Percentiles rank a stretch among this genome's conserved stretches.
phyloP scores from a whole-genome alignment of 2,329 filamentous ascomycete species.

The Boeremia exigua region DNA sequence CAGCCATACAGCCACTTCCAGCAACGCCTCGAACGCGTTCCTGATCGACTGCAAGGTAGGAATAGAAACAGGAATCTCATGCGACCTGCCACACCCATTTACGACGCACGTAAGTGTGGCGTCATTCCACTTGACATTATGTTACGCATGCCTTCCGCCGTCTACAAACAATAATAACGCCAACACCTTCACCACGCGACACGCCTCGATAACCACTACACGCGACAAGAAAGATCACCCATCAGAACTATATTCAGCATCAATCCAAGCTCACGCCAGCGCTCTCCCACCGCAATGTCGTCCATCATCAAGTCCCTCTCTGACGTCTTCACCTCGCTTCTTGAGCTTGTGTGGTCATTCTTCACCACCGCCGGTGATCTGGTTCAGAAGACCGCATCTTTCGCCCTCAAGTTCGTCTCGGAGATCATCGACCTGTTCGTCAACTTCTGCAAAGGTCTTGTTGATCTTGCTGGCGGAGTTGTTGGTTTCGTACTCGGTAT shows the following conservation, averaged over 20 bases:
- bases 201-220: not conserved
- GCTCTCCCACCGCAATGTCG: conserved; percentile 31
- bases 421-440: conserved; percentile 38
- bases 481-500: conserved; percentile 42
- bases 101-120: conserved; percentile 27
- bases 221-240: not conserved
- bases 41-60: conserved; percentile 5
- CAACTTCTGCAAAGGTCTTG: conserved; percentile 42
- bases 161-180: conserved; percentile 10
- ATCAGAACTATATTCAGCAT: not conserved
- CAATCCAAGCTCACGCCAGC: not conserved
- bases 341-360: conserved; percentile 46
- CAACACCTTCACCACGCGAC: conserved; percentile 4
- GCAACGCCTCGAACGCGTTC: conserved; percentile 12
- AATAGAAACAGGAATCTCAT: conserved; percentile 15
- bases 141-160: conserved; percentile 8
- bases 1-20: conserved; percentile 17
- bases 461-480: conserved; percentile 45
- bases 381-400: conserved; percentile 37
- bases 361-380: conserved; percentile 43
- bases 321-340: conserved; percentile 40
- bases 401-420: conserved; percentile 34
- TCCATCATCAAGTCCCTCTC: conserved; percentile 41
- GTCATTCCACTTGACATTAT: conserved; percentile 26
- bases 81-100: not conserved